Percentiles rank a stretch among this genome's conserved stretches.
Conservation (phyloP, 768 basidiomycete genomes). For the Galerina marginata region DNA sequence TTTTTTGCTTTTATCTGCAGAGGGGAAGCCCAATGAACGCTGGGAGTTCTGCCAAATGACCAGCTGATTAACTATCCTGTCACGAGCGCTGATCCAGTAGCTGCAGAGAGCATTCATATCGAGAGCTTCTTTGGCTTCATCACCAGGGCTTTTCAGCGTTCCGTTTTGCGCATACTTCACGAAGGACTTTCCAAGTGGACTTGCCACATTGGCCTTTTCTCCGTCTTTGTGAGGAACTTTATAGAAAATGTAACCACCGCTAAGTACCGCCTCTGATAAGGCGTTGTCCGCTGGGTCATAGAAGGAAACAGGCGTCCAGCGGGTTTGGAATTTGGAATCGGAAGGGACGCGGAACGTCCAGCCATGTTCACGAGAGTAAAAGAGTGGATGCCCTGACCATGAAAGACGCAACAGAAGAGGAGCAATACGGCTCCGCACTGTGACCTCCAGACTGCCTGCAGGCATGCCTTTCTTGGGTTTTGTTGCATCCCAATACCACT, state of each 20-base stretch:
- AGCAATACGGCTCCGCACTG: conserved; percentile 80
- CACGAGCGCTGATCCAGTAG: conserved; percentile 96
- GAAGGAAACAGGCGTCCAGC: conserved; percentile 57
- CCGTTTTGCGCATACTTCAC: conserved; percentile 89
- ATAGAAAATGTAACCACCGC: conserved; percentile 71
- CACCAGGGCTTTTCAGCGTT: conserved; percentile 80
- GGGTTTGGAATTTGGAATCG: conserved; percentile 48
- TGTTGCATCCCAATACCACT: conserved; percentile 95
- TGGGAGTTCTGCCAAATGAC: conserved; percentile 78
- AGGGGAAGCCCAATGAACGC: conserved; percentile 57
- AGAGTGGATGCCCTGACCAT: conserved; percentile 88
- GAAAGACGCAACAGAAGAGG: conserved; percentile 86
- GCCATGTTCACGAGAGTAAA: conserved; percentile 84
- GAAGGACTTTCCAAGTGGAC: conserved; percentile 87
- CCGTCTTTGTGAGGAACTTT: conserved; percentile 98
- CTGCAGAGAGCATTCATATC: conserved; percentile 94
- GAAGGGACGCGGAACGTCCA: conserved; percentile 88
- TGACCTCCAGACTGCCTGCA: conserved; percentile 83
- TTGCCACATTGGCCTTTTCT: conserved; percentile 94
- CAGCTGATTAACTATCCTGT: conserved; percentile 91
- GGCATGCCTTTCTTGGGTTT: conserved; percentile 70
- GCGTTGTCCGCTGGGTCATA: conserved; percentile 64
- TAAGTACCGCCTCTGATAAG: conserved; percentile 54
- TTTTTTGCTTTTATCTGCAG: conserved; percentile 41
- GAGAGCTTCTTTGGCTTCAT: conserved; percentile 82